A percentile compares a stretch with the other conserved stretches of the same genome.
Evolutionary conservation across 352 stramenopile genomes (phyloP).

Genomic region (Achlya hypogyna): DNA sequence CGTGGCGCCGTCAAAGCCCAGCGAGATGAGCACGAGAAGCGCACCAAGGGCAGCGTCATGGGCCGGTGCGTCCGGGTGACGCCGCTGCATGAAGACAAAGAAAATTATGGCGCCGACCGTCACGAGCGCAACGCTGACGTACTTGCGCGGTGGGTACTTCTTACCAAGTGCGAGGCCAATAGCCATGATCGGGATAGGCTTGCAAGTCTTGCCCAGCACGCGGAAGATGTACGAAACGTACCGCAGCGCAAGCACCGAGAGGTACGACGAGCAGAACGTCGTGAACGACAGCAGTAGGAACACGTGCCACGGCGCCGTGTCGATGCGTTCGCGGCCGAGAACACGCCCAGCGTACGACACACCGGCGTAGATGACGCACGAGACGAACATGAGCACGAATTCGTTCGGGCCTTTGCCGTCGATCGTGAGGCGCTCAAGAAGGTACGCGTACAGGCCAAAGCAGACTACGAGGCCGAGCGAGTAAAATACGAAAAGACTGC

Average conservation of each 20-base stretch:
- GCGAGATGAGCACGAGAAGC: conserved; percentile 76
- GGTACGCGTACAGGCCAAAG: conserved; percentile 79
- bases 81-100: conserved; percentile 29
- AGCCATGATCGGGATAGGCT: conserved; percentile 87
- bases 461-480: conserved; percentile 72
- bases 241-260: conserved; percentile 64
- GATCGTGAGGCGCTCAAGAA: conserved; percentile 81
- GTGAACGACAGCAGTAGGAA: conserved; percentile 40
- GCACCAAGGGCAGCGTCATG: conserved; percentile 41
- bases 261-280: conserved; percentile 84
- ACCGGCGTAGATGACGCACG: conserved; percentile 62
- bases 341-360: conserved; percentile 63
- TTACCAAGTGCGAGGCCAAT: conserved; percentile 82
- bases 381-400: conserved; percentile 81
- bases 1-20: conserved; percentile 87
- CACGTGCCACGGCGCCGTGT: conserved; percentile 37
- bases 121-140: conserved; percentile 84
- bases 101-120: conserved; percentile 67
- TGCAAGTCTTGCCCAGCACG: conserved; percentile 87
- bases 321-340: conserved; percentile 41
- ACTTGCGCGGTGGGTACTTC: conserved; percentile 78
- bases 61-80: background rate
- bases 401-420: conserved; percentile 75
- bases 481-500: conserved; percentile 25
- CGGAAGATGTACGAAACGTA: conserved; percentile 47